phyloP scores from a whole-genome alignment of 768 basidiomycete species.

The Pulveroboletus sp. region DNA sequence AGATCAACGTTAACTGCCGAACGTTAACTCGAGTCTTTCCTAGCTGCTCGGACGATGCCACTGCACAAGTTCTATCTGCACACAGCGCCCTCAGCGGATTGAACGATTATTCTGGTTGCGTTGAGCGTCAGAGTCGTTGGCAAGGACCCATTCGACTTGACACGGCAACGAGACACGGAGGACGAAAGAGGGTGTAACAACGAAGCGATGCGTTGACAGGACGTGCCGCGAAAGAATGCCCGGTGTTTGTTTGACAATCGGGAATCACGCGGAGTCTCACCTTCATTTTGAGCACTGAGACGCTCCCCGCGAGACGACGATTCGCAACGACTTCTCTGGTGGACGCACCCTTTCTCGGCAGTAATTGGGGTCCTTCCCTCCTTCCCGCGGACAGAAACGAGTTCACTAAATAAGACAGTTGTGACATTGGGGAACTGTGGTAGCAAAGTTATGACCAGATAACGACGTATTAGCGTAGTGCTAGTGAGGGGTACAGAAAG shows the following conservation, averaged over 20 bases:
- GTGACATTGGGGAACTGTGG: background rate
- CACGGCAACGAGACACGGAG: background rate
- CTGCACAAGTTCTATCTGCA: background rate
- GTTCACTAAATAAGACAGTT: background rate
- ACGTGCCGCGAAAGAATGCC: background rate
- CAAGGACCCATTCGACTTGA: too few relatives aligned
- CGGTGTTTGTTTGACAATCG: background rate
- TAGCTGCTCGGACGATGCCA: constrained; percentile 5
- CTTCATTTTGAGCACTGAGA: background rate
- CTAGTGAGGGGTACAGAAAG: constrained; percentile 19
- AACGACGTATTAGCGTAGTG: constrained; percentile 4
- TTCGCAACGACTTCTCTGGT: constrained; percentile 1
- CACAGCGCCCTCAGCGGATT: background rate
- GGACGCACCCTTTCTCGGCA: background rate
- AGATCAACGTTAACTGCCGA: background rate
- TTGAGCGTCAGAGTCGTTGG: background rate
- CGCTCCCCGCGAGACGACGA: background rate
- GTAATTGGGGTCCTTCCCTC: background rate
- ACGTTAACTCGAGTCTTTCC: background rate
- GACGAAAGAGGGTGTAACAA: background rate
- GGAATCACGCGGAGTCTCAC: constrained; percentile 6
- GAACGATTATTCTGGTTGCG: background rate
- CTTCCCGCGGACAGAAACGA: background rate
- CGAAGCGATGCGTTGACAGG: constrained; percentile 6
- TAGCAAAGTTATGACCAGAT: constrained; percentile 6